These are phyloP conservation scores for Helminthosporium solani DNA, from an alignment of 2,329 filamentous ascomycete genomes.

Conservation along the genomic window DNA sequence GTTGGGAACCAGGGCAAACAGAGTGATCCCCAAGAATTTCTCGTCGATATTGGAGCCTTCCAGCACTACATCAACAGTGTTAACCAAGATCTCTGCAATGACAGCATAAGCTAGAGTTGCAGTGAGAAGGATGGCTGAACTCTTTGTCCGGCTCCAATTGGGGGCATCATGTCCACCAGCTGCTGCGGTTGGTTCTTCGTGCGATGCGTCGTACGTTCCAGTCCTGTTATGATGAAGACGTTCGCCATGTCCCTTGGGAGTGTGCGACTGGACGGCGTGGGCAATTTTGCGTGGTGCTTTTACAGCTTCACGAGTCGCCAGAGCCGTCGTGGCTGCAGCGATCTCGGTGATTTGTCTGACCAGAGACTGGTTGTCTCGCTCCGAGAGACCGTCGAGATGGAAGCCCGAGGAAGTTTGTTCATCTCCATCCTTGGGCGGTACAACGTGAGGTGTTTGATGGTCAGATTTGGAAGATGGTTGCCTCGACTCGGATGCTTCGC, in stretches of 20 bases:
- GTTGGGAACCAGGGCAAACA: conserved; percentile 96
- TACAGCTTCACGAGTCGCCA: conserved; percentile 77
- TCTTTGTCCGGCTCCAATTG: conserved; percentile 94
- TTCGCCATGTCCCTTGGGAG: conserved; percentile 37
- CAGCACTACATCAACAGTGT: conserved; percentile 95
- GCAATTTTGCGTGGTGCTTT: conserved; percentile 55
- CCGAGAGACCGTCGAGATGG: conserved; percentile 66
- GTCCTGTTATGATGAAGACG: conserved; percentile 43
- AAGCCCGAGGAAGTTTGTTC: conserved; percentile 47
- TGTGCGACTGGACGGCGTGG: conserved; percentile 38
- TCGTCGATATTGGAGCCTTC: conserved; percentile 89
- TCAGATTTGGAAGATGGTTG: conserved; percentile 24
- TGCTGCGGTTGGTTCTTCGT: conserved; percentile 50
- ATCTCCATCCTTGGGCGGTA: conserved; percentile 39
- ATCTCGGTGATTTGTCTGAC: conserved; percentile 90
- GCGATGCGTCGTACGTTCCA: conserved; percentile 45
- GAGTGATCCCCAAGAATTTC: conserved; percentile 93
- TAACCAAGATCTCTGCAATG: conserved; percentile 94
- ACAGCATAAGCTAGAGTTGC: conserved; percentile 94
- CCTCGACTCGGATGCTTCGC: conserved; percentile 48
- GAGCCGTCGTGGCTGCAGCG: conserved; percentile 83
- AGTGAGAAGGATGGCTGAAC: conserved; percentile 80
- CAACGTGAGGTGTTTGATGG: conserved; percentile 36
- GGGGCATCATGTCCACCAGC: conserved; percentile 85
- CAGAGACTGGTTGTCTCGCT: conserved; percentile 77